Evolutionary conservation across 345 rosid genomes (phyloP).

Genomic region (Brassica rapa): DNA sequence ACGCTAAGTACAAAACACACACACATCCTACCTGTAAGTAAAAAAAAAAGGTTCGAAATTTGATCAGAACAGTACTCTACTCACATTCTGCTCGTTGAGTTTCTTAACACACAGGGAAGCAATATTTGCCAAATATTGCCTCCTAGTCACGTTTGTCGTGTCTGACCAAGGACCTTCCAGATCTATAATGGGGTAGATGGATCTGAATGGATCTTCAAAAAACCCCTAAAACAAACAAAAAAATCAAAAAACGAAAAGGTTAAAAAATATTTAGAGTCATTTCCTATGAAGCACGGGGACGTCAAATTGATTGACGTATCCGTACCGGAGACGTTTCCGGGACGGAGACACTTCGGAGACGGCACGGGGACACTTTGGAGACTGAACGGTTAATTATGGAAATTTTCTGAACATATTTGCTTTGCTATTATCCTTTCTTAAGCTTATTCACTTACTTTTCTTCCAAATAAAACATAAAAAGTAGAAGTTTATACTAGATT

Average conservation of each 20-base stretch:
- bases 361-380: too few relatives aligned
- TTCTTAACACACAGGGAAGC: neutral
- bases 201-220: neutral
- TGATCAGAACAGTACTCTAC: neutral
- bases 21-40: neutral
- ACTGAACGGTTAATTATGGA: too few relatives aligned
- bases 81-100: neutral
- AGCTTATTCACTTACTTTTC: too few relatives aligned
- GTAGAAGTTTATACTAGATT: too few relatives aligned
- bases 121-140: neutral
- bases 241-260: neutral
- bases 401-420: too few relatives aligned
- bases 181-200: neutral
- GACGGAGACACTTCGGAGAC: too few relatives aligned
- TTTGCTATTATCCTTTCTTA: too few relatives aligned
- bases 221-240: neutral
- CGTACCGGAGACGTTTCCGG: too few relatives aligned
- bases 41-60: neutral
- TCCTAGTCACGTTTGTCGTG: neutral
- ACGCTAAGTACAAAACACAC: neutral
- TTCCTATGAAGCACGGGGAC: too few relatives aligned
- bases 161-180: neutral
- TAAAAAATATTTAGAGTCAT: too few relatives aligned
- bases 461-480: too few relatives aligned
- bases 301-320: too few relatives aligned